Base-by-base conservation (phyloP, 768 basidiomycete species). In the Leccinum broughii region DNA sequence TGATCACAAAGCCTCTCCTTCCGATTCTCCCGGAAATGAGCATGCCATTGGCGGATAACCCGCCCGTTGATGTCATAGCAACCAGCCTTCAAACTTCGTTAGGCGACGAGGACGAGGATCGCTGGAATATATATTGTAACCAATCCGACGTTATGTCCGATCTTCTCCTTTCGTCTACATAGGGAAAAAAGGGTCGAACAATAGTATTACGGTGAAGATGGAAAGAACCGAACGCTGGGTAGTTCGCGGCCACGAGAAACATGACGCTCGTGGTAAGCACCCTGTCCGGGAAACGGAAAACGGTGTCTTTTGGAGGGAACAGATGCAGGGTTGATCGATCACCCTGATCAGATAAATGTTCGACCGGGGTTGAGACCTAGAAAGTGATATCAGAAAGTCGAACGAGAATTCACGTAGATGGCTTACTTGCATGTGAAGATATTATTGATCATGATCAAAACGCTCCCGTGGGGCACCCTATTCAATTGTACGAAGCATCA, bases 381-480 rank as follows among this genome's bases (percentile, higher is more conserved):
- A 20, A 41, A n/a, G 20, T 22, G 46, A 11, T 22, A 49, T 24
- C 22, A 24, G 22, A 49, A 48, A 48, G 20, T 48, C 13, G 41
- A 44, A 20, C 41, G n/a, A 44, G 10, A 44, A 44, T 44, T 44
- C 41, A 22, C 13, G 11, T 20, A 22, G 44, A 46, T 46, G 44
- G 10, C 20, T 20, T 46, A 4, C 44, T 13, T 46, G n/a, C 28
- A 7, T 39, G 48, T 24, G 48, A 39, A 46, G 34, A 51, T 41
- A 24, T 20, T 3, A 10, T 37, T 37, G 26, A 17, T 15, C 83
- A 22, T 6, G 20, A 22, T 46, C 44, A 13, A 46, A 46, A 46
- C 20, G 20, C 10, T 46, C 44, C 44, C 20, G 44, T 46, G 44
- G 20, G 20, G 44, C 11, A 46, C 2, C 11, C 44, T 46, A 46